A percentile compares a stretch with the other conserved stretches of the same genome.
These are phyloP conservation scores for Earliella scabrosa DNA, from an alignment of 1,284 basidiomycete genomes.

Conservation along the genomic window DNA sequence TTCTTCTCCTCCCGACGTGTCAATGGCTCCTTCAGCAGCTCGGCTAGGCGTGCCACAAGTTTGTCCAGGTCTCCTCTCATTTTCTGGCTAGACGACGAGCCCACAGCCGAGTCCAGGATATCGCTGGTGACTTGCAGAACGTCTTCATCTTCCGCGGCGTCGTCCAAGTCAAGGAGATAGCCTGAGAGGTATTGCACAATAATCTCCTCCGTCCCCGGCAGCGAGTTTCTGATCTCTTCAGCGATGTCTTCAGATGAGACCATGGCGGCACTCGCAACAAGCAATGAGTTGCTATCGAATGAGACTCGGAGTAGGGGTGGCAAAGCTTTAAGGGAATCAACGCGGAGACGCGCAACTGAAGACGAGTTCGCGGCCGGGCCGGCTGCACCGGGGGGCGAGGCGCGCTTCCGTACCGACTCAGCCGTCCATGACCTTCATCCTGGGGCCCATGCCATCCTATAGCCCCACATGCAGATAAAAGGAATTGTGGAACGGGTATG, in stretches of 20 bases:
- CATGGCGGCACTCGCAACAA: too few species aligned
- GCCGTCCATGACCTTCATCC: too few species aligned
- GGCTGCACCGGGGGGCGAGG: too few species aligned
- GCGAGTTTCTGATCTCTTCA: slow-evolving; percentile 75
- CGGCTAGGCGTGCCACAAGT: slow-evolving; percentile 71
- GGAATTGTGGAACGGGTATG: too few species aligned
- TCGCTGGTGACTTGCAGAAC: slow-evolving; percentile 79
- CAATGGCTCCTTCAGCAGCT: slow-evolving; percentile 69
- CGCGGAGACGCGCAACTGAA: too few species aligned
- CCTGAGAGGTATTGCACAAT: slow-evolving; percentile 93
- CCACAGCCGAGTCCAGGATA: slow-evolving; percentile 72
- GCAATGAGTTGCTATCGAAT: too few species aligned
- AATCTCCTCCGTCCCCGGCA: slow-evolving; percentile 92
- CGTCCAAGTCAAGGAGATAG: slow-evolving; percentile 91
- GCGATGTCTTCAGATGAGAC: slow-evolving; percentile 58
- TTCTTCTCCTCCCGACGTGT: slow-evolving; percentile 60
- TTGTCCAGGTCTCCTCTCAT: slow-evolving; percentile 46
- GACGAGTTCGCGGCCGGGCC: too few species aligned
- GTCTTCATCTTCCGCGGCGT: slow-evolving; percentile 91
- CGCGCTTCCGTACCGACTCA: too few species aligned
- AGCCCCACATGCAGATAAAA: too few species aligned
- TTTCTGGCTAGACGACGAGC: slow-evolving; percentile 31
- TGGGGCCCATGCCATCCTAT: too few species aligned
- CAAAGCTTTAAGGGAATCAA: too few species aligned
- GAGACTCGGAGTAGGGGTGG: too few species aligned